Conservation (phyloP, 768 basidiomycete species). For the Coprinopsis cinerea region DNA sequence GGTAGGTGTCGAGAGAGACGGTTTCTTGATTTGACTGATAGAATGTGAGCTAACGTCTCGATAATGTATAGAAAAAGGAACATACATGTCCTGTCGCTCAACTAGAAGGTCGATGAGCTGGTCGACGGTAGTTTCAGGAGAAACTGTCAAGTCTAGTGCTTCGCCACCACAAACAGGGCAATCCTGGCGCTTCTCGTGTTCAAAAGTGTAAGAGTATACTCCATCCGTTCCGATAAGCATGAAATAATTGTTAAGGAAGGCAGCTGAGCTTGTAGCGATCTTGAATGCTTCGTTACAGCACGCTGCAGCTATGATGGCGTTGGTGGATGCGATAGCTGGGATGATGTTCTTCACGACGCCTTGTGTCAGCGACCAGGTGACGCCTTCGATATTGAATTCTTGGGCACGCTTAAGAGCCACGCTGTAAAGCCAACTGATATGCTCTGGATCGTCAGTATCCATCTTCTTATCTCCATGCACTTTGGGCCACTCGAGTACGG, state of each 20-base stretch:
- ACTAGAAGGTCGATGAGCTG: constrained; percentile 80
- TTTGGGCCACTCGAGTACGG: constrained; percentile 97
- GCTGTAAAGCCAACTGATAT: constrained; percentile 90
- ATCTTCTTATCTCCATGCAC: constrained; percentile 91
- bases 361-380: constrained; percentile 96
- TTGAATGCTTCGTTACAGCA: constrained; percentile 99
- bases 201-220: constrained; percentile 95
- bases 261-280: constrained; percentile 91
- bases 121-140: constrained; percentile 73
- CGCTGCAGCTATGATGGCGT: constrained; percentile 95
- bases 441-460: constrained; percentile 95
- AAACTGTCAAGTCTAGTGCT: constrained; percentile 66
- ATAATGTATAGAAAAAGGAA: neutral
- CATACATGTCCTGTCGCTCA: constrained; percentile 89
- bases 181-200: constrained; percentile 87
- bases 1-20: constrained; percentile 75
- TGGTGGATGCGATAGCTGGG: constrained; percentile 97
- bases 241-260: constrained; percentile 95
- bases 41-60: constrained; percentile 2
- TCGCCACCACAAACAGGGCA: constrained; percentile 98
- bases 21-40: constrained; percentile 93
- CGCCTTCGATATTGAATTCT: constrained; percentile 96
- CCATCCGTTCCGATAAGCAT: constrained; percentile 97
- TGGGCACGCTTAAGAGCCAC: constrained; percentile 77
- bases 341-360: constrained; percentile 99